These are phyloP conservation scores for Cutaneotrichosporon daszewskae DNA, from an alignment of 1,284 basidiomycete genomes.

Conservation along the genomic window DNA sequence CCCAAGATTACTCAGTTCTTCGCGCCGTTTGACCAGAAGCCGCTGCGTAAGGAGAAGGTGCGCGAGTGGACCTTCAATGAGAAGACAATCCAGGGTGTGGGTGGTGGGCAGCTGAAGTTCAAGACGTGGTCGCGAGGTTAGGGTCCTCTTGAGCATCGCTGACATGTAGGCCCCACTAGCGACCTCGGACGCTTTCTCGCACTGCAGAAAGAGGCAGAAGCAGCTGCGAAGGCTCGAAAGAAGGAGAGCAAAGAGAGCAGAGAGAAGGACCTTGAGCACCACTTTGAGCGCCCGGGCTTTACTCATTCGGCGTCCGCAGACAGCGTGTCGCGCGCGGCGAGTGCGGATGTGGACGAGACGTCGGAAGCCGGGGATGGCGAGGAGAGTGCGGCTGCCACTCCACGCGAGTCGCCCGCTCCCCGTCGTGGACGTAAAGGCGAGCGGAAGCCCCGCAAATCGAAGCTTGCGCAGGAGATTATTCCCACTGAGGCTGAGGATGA, in stretches of 20 bases:
- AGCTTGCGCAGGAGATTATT: conserved; percentile 42
- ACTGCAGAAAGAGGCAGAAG: conserved; percentile 35
- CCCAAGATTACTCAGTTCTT: conserved; percentile 41
- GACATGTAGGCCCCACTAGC: conserved; percentile 30
- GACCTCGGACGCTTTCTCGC: conserved; percentile 31
- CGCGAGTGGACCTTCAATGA: conserved; percentile 28
- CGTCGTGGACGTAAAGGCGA: conserved; percentile 8
- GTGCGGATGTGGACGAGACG: conserved; percentile 13
- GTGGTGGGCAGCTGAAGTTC: conserved; percentile 36
- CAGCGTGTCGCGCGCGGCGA: conserved; percentile 8
- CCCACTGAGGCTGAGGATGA: conserved; percentile 14
- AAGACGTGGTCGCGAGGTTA: conserved; percentile 40
- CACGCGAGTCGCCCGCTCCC: conserved; percentile 10
- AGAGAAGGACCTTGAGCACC: conserved; percentile 7
- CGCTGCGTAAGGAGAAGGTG: conserved; percentile 35
- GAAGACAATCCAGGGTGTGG: conserved; percentile 27
- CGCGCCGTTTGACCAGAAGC: conserved; percentile 33
- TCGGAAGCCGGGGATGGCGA: conserved; percentile 29
- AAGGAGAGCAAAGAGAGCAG: conserved; percentile 13
- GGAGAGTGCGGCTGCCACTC: conserved; percentile 14
- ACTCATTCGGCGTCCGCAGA: conserved; percentile 15
- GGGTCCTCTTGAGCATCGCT: conserved; percentile 12
- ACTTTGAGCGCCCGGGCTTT: conserved; percentile 14
- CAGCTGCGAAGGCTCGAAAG: conserved; percentile 18
- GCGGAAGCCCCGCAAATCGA: conserved; percentile 32